These are phyloP conservation scores for Mycena sp. DNA, from an alignment of 1,284 basidiomycete genomes.

Conservation along the genomic window DNA sequence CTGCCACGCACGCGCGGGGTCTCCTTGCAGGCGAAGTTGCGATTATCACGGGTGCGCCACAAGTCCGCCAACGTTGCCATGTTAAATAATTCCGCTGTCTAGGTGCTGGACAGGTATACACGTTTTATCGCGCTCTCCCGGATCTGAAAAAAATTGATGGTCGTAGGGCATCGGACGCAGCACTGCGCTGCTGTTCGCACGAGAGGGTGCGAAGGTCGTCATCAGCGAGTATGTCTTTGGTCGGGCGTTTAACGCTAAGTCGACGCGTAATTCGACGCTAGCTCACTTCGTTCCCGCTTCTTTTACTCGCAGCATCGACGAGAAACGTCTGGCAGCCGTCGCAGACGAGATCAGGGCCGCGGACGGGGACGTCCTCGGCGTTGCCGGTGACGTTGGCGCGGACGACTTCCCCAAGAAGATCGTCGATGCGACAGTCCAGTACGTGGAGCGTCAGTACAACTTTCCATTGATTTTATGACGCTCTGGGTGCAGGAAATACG, in stretches of 20 bases:
- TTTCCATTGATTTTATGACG: slow-evolving; percentile 10
- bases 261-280: background rate
- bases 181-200: slow-evolving; percentile 81
- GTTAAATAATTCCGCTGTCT: slow-evolving; percentile 5
- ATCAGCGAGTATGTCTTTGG: slow-evolving; percentile 74
- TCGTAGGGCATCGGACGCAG: slow-evolving; percentile 82
- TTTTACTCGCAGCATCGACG: slow-evolving; percentile 70
- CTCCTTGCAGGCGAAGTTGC: slow-evolving; percentile 82
- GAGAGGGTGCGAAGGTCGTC: slow-evolving; percentile 89
- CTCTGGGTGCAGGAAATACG: slow-evolving; percentile 75
- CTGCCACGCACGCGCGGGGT: slow-evolving; percentile 67
- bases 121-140: background rate
- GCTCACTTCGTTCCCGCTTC: slow-evolving; percentile 16
- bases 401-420: slow-evolving; percentile 86
- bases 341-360: slow-evolving; percentile 78
- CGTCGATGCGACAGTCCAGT: slow-evolving; percentile 81
- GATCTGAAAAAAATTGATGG: too few species aligned
- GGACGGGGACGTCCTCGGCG: slow-evolving; percentile 80
- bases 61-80: background rate
- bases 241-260: too few species aligned
- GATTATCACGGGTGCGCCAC: slow-evolving; percentile 78
- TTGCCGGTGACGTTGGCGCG: slow-evolving; percentile 81
- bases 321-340: slow-evolving; percentile 70
- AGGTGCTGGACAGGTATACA: slow-evolving; percentile 78
- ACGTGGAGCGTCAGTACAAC: slow-evolving; percentile 38